phyloP scores from a whole-genome alignment of 2,329 filamentous ascomycete species.

The Didymellaceae sp. region DNA sequence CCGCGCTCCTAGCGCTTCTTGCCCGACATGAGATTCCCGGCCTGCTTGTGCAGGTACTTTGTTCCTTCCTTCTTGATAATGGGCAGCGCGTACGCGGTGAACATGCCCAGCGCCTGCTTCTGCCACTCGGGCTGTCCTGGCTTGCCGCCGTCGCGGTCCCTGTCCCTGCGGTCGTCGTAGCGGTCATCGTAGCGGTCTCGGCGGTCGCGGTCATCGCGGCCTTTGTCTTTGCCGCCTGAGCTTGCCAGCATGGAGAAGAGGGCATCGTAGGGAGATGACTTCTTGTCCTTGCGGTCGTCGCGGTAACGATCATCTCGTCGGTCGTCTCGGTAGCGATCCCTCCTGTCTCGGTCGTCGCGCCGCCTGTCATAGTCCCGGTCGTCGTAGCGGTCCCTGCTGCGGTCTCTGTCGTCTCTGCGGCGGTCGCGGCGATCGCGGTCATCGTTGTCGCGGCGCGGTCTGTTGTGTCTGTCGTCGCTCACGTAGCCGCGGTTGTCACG shows the following conservation, averaged over 20 bases:
- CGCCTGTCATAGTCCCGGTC: slow-evolving; percentile 14
- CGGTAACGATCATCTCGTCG: slow-evolving; percentile 17
- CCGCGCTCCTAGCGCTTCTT: slow-evolving; percentile 14
- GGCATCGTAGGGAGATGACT: slow-evolving; percentile 15
- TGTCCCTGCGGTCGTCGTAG: slow-evolving; percentile 23
- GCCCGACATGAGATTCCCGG: slow-evolving; percentile 25
- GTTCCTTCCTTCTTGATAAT: slow-evolving; percentile 43
- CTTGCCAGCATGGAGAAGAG: slow-evolving; percentile 16
- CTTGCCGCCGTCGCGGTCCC: slow-evolving; percentile 22
- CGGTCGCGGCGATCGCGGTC: slow-evolving; percentile 19
- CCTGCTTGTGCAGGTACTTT: slow-evolving; percentile 41
- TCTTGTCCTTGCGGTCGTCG: slow-evolving; percentile 25
- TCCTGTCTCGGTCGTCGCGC: slow-evolving; percentile 22
- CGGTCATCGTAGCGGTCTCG: slow-evolving; percentile 26
- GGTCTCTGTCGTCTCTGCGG: slow-evolving; percentile 21
- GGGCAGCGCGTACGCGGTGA: slow-evolving; percentile 42
- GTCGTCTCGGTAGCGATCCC: slow-evolving; percentile 16
- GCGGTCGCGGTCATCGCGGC: slow-evolving; percentile 26
- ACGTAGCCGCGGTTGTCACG: slow-evolving; percentile 35
- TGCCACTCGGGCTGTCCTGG: slow-evolving; percentile 37
- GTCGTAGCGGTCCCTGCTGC: slow-evolving; percentile 11
- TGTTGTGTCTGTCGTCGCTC: slow-evolving; percentile 33
- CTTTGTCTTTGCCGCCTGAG: slow-evolving; percentile 15
- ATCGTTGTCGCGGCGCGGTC: slow-evolving; percentile 29
- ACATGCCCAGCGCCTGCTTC: slow-evolving; percentile 40